These are phyloP conservation scores for Protomyces pachydermus DNA, from an alignment of 1,139 yeast genomes.

Conservation along the genomic window DNA sequence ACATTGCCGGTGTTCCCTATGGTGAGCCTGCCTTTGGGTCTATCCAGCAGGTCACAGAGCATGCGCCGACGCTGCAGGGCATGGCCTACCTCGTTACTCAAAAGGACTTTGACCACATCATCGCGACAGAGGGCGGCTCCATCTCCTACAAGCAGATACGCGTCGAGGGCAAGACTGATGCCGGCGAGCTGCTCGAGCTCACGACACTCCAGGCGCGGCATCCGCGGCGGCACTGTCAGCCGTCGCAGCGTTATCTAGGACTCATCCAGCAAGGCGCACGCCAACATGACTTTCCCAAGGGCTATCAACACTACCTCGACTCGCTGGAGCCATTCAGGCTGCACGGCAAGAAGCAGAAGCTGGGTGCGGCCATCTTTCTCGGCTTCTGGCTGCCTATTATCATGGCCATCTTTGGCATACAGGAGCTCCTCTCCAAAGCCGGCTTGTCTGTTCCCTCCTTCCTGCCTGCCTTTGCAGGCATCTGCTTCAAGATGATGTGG, in stretches of 20 bases:
- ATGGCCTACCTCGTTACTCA: slow-evolving; percentile 19
- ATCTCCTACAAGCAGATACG: slow-evolving; percentile 10
- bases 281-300: slow-evolving; percentile 22
- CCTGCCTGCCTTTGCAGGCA: neutral
- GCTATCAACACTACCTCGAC: slow-evolving; percentile 16
- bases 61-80: slow-evolving; percentile 16
- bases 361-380: slow-evolving; percentile 16
- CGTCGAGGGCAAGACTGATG: slow-evolving; percentile 1
- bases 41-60: slow-evolving; percentile 1
- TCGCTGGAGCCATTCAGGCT: slow-evolving; percentile 12
- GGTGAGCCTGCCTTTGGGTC: slow-evolving; percentile 23
- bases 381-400: slow-evolving; percentile 23
- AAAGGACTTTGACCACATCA: slow-evolving; percentile 10
- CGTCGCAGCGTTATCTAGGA: slow-evolving; percentile 14
- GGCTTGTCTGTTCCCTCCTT: slow-evolving; percentile 5
- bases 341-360: slow-evolving; percentile 14
- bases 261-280: slow-evolving; percentile 22
- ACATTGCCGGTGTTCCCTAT: slow-evolving; percentile 22
- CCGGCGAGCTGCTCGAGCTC: neutral
- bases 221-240: slow-evolving; percentile 14
- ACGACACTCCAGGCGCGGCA: slow-evolving; percentile 18
- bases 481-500: slow-evolving; percentile 12
- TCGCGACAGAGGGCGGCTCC: slow-evolving; percentile 25
- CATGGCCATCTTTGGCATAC: slow-evolving; percentile 3
- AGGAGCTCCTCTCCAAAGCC: neutral